Evolutionary conservation across 441 rosid species (phyloP), one percentile per base, ranked within the genome.

Genomic region (Syzygium malaccense): DNA sequence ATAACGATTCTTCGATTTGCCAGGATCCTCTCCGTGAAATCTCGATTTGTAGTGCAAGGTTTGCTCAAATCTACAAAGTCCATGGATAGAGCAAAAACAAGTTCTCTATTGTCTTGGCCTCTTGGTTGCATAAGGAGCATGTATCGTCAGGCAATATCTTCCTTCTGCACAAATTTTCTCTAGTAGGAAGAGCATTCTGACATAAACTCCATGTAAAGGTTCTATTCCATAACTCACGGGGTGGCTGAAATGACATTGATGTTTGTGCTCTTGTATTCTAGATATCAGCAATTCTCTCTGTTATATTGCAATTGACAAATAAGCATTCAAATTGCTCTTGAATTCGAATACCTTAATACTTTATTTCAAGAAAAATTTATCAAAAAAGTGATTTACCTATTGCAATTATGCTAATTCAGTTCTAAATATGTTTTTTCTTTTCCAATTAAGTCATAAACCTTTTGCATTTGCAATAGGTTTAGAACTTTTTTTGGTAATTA

Each of bases 1-100:
- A n/a, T 25, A 4, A 57, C 14, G 0, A 57, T 57, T 11, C n/a
- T 57, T 57, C 1, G 5, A 57, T 57, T 57, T 25, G 0, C 26
- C 14, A 57, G 6, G 4, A 57, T 57, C 62, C 62, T 57, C 6
- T 25, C 26, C 14, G n/a, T 57, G 62, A 25, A 57, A 57, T 25
- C 0, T 57, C 14, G 62, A 57, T 11, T 4, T 57, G 14, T 25
- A 57, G 14, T 25, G 62, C 0, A 25, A 2, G n/a, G n/a, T 57
- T 57, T 57, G 11, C 3, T 17, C 66, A 60, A 10, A 60, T 60
- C 32, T 4, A 0, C 8, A 8, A 60, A 60, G 32, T 28, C 18
- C 14, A 60, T 60, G 66, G 66, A 60, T 3, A 28, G 32, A 60
- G 66, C 0, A 60, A 60, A 30, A 60, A 28, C 66, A 28, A 60